These are phyloP conservation scores for Hibiscus tridactylites DNA, from an alignment of 345 rosid species.

Conservation along the genomic window DNA sequence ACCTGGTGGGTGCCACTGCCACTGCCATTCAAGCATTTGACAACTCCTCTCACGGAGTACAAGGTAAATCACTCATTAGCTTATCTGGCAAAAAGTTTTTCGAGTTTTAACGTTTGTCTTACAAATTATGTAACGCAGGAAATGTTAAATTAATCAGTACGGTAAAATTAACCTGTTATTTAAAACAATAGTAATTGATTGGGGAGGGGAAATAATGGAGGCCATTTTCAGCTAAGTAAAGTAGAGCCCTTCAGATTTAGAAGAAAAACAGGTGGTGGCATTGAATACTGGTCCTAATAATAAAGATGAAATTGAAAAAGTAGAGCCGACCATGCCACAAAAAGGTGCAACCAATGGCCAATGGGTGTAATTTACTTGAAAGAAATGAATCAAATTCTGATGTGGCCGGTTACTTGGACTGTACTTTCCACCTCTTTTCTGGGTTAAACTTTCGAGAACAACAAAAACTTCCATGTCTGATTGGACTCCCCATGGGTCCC, in stretches of 20 bases:
- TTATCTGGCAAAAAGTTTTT: background rate
- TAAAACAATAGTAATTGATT: no score
- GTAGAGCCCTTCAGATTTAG: background rate
- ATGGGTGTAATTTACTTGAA: conserved; percentile 9
- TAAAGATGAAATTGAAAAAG: background rate
- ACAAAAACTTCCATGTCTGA: no score
- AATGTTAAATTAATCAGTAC: background rate
- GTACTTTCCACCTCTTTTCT: background rate
- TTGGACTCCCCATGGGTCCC: no score
- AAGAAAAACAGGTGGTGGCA: background rate
- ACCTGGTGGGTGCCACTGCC: conserved; percentile 10
- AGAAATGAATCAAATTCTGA: conserved; percentile 19
- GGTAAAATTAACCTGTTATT: no score
- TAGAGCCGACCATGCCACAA: background rate
- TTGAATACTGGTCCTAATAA: background rate
- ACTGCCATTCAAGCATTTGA: conserved; percentile 11
- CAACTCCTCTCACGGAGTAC: conserved; percentile 29
- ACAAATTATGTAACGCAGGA: background rate
- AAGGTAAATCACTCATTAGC: background rate
- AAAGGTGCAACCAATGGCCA: conserved; percentile 9
- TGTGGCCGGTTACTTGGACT: conserved; percentile 15
- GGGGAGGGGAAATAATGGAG: no score
- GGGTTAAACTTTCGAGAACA: background rate
- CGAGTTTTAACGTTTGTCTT: background rate
- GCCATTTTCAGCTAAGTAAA: no score